Evolutionary conservation across 208 protist species (phyloP).

Genomic region (Trypanosoma avium): DNA sequence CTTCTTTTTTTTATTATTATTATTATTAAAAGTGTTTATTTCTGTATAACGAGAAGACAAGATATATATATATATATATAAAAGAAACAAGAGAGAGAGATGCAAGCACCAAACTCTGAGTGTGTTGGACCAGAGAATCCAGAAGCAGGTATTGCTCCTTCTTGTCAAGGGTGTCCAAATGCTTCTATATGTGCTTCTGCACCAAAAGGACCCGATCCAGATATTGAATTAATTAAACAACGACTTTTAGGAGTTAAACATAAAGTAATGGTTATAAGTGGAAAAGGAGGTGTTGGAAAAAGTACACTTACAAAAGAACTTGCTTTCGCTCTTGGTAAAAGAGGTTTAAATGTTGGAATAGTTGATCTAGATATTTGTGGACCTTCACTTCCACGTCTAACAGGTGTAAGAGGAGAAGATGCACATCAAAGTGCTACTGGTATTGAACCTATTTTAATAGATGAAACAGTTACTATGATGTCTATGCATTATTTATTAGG

Average conservation of each 20-base stretch:
- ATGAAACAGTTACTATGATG: conserved; percentile 97
- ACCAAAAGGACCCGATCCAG: conserved; percentile 92
- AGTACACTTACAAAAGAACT: conserved; percentile 92
- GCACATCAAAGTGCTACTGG: conserved; percentile 91
- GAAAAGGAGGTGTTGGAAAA: conserved; percentile 96
- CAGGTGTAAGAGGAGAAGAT: conserved; percentile 85
- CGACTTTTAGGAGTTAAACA: conserved; percentile 74
- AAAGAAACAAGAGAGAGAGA: conserved; percentile 1
- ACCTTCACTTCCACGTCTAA: conserved; percentile 92
- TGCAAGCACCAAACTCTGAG: conserved; percentile 44
- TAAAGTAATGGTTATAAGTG: conserved; percentile 90
- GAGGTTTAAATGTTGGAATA: conserved; percentile 95
- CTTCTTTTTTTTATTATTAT: conserved; percentile 19
- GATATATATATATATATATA: background rate
- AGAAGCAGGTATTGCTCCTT: conserved; percentile 92
- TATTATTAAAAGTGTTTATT: conserved; percentile 13
- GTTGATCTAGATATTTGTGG: conserved; percentile 99
- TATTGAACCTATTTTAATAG: conserved; percentile 95
- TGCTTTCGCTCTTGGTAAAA: conserved; percentile 72
- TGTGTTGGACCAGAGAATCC: conserved; percentile 96
- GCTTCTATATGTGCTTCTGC: conserved; percentile 94
- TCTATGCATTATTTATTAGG: conserved; percentile 98
- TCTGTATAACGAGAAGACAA: background rate
- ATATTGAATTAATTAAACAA: conserved; percentile 82
- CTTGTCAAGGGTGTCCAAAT: conserved; percentile 98